phyloP scores from a whole-genome alignment of 2,329 filamentous ascomycete genomes.

The Hirsutella rhossiliensis region DNA sequence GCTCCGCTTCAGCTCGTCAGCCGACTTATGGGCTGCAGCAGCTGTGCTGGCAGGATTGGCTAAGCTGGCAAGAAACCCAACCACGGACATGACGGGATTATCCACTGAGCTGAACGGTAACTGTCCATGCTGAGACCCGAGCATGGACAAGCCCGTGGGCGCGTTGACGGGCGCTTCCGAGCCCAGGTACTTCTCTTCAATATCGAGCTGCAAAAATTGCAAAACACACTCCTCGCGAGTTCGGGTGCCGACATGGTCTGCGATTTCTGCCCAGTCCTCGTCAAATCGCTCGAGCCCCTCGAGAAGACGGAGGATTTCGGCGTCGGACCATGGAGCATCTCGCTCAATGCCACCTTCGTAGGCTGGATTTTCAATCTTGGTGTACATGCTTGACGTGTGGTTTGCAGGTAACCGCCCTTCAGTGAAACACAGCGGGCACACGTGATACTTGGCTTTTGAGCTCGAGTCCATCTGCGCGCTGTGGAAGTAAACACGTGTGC shows the following conservation, averaged over 20 bases:
- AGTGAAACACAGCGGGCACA: conserved; percentile 84
- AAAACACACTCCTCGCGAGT: conserved; percentile 93
- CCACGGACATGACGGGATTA: conserved; percentile 93
- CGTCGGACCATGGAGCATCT: conserved; percentile 82
- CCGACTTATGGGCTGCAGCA: conserved; percentile 77
- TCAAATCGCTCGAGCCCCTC: conserved; percentile 89
- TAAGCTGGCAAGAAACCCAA: conserved; percentile 84
- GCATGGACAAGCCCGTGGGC: conserved; percentile 47
- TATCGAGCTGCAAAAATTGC: conserved; percentile 91
- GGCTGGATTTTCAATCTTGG: conserved; percentile 77
- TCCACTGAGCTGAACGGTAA: conserved; percentile 86
- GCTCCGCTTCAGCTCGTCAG: conserved; percentile 72
- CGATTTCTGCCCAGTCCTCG: conserved; percentile 89
- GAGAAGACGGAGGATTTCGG: conserved; percentile 76
- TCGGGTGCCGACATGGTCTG: conserved; percentile 82
- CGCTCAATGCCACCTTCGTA: conserved; percentile 70
- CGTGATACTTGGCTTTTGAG: conserved; percentile 64
- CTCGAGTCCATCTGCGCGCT: conserved; percentile 43
- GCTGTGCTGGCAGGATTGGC: conserved; percentile 85
- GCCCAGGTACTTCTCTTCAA: conserved; percentile 94
- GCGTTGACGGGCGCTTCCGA: conserved; percentile 45
- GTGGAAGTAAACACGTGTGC: conserved; percentile 53
- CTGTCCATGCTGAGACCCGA: conserved; percentile 64
- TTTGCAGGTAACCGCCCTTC: conserved; percentile 74
- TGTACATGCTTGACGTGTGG: conserved; percentile 69